Percentiles rank a stretch among this genome's conserved stretches.
Evolutionary conservation across 352 stramenopile genomes (phyloP).

Genomic region (Pythium oligandrum): DNA sequence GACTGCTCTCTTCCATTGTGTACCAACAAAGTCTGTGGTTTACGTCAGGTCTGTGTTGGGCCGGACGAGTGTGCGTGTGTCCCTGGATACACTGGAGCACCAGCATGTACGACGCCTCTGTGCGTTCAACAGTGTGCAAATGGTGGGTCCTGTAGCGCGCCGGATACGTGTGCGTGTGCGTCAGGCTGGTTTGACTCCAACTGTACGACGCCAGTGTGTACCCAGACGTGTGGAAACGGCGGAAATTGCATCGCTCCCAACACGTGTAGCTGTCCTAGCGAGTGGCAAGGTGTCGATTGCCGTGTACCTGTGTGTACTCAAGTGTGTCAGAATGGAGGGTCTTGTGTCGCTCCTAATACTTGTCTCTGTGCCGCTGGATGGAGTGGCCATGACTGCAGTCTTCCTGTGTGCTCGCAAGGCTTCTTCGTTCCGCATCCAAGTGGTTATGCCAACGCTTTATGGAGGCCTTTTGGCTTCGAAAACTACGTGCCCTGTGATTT

Average conservation of each 20-base stretch:
- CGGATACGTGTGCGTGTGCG: slow-evolving; percentile 91
- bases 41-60: slow-evolving; percentile 87
- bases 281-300: slow-evolving; percentile 91
- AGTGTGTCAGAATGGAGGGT: slow-evolving; percentile 85
- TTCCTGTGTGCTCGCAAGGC: slow-evolving; percentile 92
- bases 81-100: slow-evolving; percentile 84
- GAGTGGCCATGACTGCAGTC: slow-evolving; percentile 90
- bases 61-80: slow-evolving; percentile 91
- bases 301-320: slow-evolving; percentile 89
- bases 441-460: slow-evolving; percentile 48
- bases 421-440: slow-evolving; percentile 87
- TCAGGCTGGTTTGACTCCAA: slow-evolving; percentile 95
- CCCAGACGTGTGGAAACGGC: slow-evolving; percentile 95
- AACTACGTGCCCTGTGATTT: slow-evolving; percentile 91
- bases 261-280: slow-evolving; percentile 82
- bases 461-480: slow-evolving; percentile 54
- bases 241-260: slow-evolving; percentile 93
- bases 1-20: slow-evolving; percentile 87
- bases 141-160: slow-evolving; percentile 82
- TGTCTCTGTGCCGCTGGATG: slow-evolving; percentile 92
- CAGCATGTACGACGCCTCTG: slow-evolving; percentile 64
- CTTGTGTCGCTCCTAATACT: slow-evolving; percentile 91
- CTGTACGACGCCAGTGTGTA: slow-evolving; percentile 95
- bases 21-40: slow-evolving; percentile 27
- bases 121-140: slow-evolving; percentile 91